A percentile compares a stretch with the other conserved stretches of the same genome.
These are phyloP conservation scores for Acanthamoeba lenticulata DNA, from an alignment of 208 protist genomes.

Conservation along the genomic window DNA sequence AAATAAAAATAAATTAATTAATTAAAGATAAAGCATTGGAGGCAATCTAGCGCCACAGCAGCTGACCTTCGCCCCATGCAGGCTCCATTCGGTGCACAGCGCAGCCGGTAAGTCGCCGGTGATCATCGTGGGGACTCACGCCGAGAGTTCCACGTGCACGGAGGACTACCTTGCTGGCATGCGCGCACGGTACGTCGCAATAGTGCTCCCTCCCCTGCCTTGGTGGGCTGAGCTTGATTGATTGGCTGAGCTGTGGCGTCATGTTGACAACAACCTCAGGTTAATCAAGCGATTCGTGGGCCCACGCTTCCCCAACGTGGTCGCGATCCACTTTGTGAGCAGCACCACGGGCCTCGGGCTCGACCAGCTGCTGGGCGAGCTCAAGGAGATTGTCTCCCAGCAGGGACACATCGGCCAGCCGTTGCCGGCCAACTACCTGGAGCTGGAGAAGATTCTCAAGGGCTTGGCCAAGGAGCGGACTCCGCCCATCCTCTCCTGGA, in stretches of 20 bases:
- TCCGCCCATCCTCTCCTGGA: slow-evolving; percentile 30
- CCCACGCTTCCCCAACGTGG: background rate
- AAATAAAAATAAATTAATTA: no score
- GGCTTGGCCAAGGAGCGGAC: background rate
- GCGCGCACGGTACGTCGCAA: background rate
- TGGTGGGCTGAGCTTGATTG: no score
- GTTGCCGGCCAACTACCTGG: slow-evolving; percentile 15
- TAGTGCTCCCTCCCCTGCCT: background rate
- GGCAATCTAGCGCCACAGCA: no score
- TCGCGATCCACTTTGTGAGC: slow-evolving; percentile 46
- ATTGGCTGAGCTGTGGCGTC: no score
- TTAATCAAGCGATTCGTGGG: background rate
- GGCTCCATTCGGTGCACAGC: slow-evolving; percentile 21
- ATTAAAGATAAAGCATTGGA: no score
- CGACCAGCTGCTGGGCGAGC: background rate
- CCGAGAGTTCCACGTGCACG: background rate
- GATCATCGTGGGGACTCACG: slow-evolving; percentile 30
- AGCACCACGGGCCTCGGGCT: background rate
- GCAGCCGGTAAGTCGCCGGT: background rate
- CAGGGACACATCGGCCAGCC: slow-evolving; percentile 54
- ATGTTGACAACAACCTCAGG: background rate
- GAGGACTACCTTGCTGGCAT: background rate
- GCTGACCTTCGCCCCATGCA: background rate
- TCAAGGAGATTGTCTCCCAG: background rate
- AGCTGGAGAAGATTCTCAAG: slow-evolving; percentile 16